phyloP scores from a whole-genome alignment of 1,139 yeast genomes.

The Taphrina wiesneri region DNA sequence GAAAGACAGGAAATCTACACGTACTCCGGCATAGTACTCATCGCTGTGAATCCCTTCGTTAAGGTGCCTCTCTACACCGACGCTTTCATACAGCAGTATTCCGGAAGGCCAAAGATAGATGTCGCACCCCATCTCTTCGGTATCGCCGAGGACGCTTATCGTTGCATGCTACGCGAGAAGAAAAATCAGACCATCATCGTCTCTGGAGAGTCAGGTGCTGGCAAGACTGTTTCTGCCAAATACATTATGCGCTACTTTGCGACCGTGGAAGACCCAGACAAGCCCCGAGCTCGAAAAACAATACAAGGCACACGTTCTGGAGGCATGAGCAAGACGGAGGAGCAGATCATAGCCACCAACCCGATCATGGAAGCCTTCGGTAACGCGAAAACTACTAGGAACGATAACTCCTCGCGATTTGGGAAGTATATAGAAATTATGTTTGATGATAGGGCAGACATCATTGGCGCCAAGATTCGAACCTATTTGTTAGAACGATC shows the following conservation, averaged over 20 bases:
- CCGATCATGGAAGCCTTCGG: slow-evolving; percentile 99
- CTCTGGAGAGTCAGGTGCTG: slow-evolving; percentile 98
- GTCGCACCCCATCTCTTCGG: slow-evolving; percentile 96
- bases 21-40: slow-evolving; percentile 93
- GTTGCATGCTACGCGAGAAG: slow-evolving; percentile 84
- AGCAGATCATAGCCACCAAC: slow-evolving; percentile 92
- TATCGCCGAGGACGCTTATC: slow-evolving; percentile 96
- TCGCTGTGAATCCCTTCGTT: slow-evolving; percentile 95
- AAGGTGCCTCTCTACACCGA: slow-evolving; percentile 83
- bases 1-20: slow-evolving; percentile 89
- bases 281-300: slow-evolving; percentile 43
- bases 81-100: slow-evolving; percentile 89
- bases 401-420: slow-evolving; percentile 94
- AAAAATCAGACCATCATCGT: slow-evolving; percentile 94
- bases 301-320: slow-evolving; percentile 42
- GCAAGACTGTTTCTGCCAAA: slow-evolving; percentile 96
- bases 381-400: slow-evolving; percentile 95
- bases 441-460: slow-evolving; percentile 70
- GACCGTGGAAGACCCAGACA: slow-evolving; percentile 74
- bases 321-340: slow-evolving; percentile 78
- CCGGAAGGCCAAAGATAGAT: slow-evolving; percentile 90
- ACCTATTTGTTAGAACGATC: slow-evolving; percentile 92
- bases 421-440: slow-evolving; percentile 93
- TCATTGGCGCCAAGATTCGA: slow-evolving; percentile 91
- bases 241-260: slow-evolving; percentile 98